A percentile compares a stretch with the other conserved stretches of the same genome.
These are phyloP conservation scores for Mycena polygramma DNA, from an alignment of 768 basidiomycete genomes.

Conservation along the genomic window DNA sequence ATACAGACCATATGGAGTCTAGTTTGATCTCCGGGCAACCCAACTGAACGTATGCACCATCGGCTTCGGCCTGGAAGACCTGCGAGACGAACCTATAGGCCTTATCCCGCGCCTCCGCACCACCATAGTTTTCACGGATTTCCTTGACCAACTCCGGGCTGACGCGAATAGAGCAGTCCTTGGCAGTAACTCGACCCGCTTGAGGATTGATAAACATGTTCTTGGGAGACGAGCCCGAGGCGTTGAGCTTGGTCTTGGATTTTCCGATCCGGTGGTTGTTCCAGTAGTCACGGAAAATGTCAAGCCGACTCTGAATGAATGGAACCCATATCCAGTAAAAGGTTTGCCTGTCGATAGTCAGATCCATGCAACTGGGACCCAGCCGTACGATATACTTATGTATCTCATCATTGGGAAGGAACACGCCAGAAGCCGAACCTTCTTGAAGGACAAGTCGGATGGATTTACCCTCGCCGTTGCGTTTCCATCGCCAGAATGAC, in stretches of 20 bases:
- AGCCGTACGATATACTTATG: no score
- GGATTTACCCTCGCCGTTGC: neutral
- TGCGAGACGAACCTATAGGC: constrained; percentile 6
- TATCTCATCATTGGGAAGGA: neutral
- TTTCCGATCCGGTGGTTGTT: constrained; percentile 9
- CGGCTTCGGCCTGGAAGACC: constrained; percentile 10
- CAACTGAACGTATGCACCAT: neutral
- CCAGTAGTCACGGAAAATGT: constrained; percentile 5
- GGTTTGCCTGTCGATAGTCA: neutral
- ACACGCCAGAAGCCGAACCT: neutral
- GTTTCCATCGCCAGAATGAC: constrained; percentile 1
- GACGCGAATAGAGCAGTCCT: neutral
- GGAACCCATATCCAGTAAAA: constrained; percentile 17
- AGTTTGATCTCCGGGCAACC: neutral
- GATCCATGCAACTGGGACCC: no score
- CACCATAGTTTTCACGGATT: neutral
- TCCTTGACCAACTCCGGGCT: neutral
- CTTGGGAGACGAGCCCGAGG: constrained; percentile 1
- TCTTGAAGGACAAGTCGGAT: neutral
- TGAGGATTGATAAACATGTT: constrained; percentile 11
- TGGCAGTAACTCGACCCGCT: neutral
- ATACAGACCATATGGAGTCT: neutral
- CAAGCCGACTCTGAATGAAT: neutral
- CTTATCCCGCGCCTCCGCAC: neutral
- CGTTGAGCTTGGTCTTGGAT: constrained; percentile 6